These are phyloP conservation scores for Oldenlandia corymbosa DNA, from an alignment of 257 asterid species.

Conservation along the genomic window DNA sequence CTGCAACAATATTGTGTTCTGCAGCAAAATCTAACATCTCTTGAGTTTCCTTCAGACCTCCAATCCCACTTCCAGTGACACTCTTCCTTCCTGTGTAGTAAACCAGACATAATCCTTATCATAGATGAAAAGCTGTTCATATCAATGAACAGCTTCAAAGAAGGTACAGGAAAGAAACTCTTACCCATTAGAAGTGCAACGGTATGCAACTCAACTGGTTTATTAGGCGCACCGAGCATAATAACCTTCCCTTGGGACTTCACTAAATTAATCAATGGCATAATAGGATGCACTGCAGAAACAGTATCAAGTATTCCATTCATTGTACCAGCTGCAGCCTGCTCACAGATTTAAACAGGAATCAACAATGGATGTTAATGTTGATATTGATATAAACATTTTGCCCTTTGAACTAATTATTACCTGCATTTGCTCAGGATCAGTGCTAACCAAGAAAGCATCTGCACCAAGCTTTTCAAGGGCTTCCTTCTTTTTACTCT, in stretches of 20 bases:
- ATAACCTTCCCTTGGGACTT: constrained; percentile 41
- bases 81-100: constrained; percentile 7
- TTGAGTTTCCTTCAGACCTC: constrained; percentile 20
- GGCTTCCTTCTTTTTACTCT: no score
- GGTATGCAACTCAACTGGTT: constrained; percentile 37
- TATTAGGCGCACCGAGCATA: constrained; percentile 39
- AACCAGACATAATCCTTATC: neutral
- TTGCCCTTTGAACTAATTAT: no score
- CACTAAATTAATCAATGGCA: constrained; percentile 36
- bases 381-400: no score
- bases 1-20: constrained; percentile 14
- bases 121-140: no score
- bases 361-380: no score
- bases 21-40: constrained; percentile 27
- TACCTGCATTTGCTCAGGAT: no score
- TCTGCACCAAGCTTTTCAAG: no score
- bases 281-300: constrained; percentile 37
- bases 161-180: neutral
- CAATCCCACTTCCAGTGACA: constrained; percentile 20
- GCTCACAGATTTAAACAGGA: neutral
- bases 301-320: constrained; percentile 52
- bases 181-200: constrained; percentile 36
- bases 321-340: constrained; percentile 47
- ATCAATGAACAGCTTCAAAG: neutral
- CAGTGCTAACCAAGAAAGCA: no score